Conservation (phyloP, 345 rosid species). For the Bruguiera sexangula region DNA sequence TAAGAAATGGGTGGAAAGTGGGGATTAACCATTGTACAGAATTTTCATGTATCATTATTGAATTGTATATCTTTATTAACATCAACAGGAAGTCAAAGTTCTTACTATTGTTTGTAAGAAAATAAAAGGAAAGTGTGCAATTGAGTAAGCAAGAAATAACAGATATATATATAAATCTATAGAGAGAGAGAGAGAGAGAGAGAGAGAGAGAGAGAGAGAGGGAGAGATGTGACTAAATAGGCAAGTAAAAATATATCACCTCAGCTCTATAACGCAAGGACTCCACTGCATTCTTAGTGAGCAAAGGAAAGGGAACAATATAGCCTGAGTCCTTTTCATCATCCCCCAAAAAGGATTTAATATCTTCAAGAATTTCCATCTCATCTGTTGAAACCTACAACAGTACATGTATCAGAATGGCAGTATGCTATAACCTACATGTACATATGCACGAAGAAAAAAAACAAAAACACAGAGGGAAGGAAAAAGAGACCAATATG, state of each 20-base stretch:
- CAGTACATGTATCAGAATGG: slow-evolving; percentile 16
- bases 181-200: no score
- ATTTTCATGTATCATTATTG: no score
- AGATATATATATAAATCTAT: no score
- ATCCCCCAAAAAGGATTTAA: slow-evolving; percentile 62
- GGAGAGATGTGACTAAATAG: not conserved
- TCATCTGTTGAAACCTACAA: slow-evolving; percentile 76
- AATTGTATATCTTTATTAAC: no score
- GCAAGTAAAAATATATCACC: slow-evolving; percentile 35
- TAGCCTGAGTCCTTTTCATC: slow-evolving; percentile 43
- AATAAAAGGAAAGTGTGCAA: no score
- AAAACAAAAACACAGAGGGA: no score
- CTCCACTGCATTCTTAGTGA: slow-evolving; percentile 79
- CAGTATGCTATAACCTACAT: not conserved
- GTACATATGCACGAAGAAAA: no score
- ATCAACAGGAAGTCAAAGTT: no score
- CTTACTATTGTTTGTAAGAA: no score
- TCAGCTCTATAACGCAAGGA: slow-evolving; percentile 87
- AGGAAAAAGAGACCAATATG: not conserved
- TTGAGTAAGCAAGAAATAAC: no score
- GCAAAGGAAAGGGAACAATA: slow-evolving; percentile 61
- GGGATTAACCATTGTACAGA: no score
- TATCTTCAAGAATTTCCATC: slow-evolving; percentile 72
- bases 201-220: not conserved
- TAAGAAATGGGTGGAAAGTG: no score